Conservation (phyloP, 1,284 basidiomycete genomes). For the Puccinia polysora region DNA sequence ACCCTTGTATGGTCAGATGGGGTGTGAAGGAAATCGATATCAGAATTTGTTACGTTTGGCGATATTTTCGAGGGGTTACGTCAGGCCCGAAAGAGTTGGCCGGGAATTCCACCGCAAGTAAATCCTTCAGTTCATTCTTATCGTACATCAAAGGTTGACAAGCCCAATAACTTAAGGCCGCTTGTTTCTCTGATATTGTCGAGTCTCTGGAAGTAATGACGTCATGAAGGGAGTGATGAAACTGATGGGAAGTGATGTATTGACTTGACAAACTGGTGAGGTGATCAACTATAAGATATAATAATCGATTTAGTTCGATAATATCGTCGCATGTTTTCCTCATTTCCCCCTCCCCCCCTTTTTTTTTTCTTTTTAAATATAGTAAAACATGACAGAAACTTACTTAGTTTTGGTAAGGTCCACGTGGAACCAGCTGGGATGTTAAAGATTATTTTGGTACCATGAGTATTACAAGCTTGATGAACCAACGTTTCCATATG, state of each 20-base stretch:
- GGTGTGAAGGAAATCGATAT: no score
- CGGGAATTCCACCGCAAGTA: slow-evolving; percentile 18
- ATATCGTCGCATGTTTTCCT: no score
- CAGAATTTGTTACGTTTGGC: no score
- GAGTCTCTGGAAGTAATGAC: slow-evolving; percentile 5
- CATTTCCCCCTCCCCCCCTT: no score
- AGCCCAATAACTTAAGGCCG: slow-evolving; percentile 42
- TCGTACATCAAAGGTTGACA: slow-evolving; percentile 36
- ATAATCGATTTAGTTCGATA: no score
- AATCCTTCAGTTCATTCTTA: slow-evolving; percentile 6
- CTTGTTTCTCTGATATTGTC: slow-evolving; percentile 29
- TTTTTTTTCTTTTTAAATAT: background rate
- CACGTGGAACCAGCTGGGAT: slow-evolving; percentile 24
- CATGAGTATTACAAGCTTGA: background rate
- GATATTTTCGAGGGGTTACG: slow-evolving; percentile 1
- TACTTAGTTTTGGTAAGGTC: slow-evolving; percentile 25
- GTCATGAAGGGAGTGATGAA: slow-evolving; percentile 1
- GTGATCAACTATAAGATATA: slow-evolving; percentile 17
- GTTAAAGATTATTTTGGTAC: slow-evolving; percentile 1
- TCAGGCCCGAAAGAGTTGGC: background rate
- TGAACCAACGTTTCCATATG: slow-evolving; percentile 14
- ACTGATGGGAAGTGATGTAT: background rate
- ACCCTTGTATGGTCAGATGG: no score
- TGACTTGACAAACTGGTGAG: slow-evolving; percentile 1
- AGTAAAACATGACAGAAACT: background rate